These are phyloP conservation scores for Calocybe gangraenosa DNA, from an alignment of 768 basidiomycete species.

Conservation along the genomic window DNA sequence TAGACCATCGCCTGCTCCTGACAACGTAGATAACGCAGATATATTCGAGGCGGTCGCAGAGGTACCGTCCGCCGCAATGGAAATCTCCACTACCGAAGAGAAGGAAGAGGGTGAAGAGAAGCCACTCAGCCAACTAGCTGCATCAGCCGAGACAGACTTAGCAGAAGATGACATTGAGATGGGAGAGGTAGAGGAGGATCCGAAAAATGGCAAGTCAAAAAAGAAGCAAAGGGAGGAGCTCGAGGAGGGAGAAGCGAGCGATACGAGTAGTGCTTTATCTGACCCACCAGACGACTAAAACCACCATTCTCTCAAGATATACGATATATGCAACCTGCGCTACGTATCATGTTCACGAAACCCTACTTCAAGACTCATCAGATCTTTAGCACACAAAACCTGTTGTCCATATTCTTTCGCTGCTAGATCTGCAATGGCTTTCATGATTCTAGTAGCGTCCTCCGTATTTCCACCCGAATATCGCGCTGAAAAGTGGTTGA, in stretches of 20 bases:
- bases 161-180: slow-evolving; percentile 77
- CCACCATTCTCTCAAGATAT: slow-evolving; percentile 13
- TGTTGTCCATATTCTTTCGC: slow-evolving; percentile 47
- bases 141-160: slow-evolving; percentile 14
- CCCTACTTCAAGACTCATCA: slow-evolving; percentile 65
- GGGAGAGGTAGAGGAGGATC: slow-evolving; percentile 84
- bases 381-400: slow-evolving; percentile 68
- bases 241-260: slow-evolving; percentile 86
- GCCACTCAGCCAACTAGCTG: slow-evolving; percentile 15
- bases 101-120: slow-evolving; percentile 37
- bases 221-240: slow-evolving; percentile 65
- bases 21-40: slow-evolving; percentile 18
- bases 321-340: slow-evolving; percentile 13
- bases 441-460: slow-evolving; percentile 53
- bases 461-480: slow-evolving; percentile 65
- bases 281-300: slow-evolving; percentile 62
- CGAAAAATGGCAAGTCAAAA: slow-evolving; percentile 45
- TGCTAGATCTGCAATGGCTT: slow-evolving; percentile 56
- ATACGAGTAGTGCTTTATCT: slow-evolving; percentile 72
- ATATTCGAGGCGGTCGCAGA: slow-evolving; percentile 13
- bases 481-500: slow-evolving; percentile 85
- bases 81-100: slow-evolving; percentile 18
- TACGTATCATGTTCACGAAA: slow-evolving; percentile 24
- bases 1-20: slow-evolving; percentile 48
- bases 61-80: slow-evolving; percentile 1